phyloP scores from a whole-genome alignment of 257 asterid species.

The Gardenia jasminoides region DNA sequence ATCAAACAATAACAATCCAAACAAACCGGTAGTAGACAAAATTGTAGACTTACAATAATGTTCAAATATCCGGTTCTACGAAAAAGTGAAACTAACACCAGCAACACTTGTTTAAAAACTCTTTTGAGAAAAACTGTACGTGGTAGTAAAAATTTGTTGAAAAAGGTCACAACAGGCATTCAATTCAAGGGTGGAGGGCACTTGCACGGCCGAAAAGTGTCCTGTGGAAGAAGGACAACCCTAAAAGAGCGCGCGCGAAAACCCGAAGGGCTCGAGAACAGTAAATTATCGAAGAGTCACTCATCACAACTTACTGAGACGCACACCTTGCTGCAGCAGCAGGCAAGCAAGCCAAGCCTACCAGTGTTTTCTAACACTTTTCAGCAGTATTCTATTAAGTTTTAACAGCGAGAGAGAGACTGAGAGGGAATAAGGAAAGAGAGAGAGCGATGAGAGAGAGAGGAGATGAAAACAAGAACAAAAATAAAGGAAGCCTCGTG shows the following conservation, averaged over 20 bases:
- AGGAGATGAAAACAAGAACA: not conserved
- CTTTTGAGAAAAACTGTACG: too few relatives aligned
- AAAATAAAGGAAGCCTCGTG: conserved; percentile 1
- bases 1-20: too few relatives aligned
- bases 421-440: not conserved
- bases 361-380: not conserved
- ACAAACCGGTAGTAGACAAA: too few relatives aligned
- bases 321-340: not conserved
- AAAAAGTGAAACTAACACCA: not conserved
- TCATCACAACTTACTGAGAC: not conserved
- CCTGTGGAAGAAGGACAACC: conserved; percentile 12
- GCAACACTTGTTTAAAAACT: too few relatives aligned
- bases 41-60: too few relatives aligned
- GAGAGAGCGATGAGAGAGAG: not conserved
- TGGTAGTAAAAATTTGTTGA: not conserved
- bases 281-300: too few relatives aligned
- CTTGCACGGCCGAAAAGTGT: not conserved
- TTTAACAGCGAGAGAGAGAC: not conserved
- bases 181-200: not conserved
- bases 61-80: too few relatives aligned
- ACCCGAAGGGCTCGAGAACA: not conserved
- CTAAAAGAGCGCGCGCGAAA: conserved; percentile 18
- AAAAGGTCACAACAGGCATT: not conserved
- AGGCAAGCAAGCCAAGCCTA: not conserved
- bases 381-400: not conserved